A percentile compares a stretch with the other conserved stretches of the same genome.
Evolutionary conservation across 116 monocot genomes (phyloP).

Genomic region (Posidonia oceanica): DNA sequence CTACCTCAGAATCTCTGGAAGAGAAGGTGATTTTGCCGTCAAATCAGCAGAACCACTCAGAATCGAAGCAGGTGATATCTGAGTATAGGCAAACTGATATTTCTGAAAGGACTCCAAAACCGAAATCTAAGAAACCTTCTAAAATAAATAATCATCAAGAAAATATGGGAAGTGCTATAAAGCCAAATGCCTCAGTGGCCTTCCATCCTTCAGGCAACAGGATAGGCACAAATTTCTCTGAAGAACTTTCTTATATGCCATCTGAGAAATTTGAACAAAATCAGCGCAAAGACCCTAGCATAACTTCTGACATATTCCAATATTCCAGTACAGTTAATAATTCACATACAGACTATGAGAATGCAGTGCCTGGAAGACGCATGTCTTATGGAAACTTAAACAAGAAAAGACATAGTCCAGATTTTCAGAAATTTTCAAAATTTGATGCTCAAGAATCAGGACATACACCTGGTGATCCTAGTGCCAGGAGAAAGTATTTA

Average conservation of each 20-base stretch:
- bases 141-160: constrained; percentile 19
- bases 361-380: constrained; percentile 14
- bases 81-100: constrained; percentile 12
- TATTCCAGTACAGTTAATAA: constrained; percentile 13
- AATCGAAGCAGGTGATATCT: constrained; percentile 4
- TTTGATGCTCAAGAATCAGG: constrained; percentile 22
- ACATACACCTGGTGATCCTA: constrained; percentile 12
- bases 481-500: constrained; percentile 18
- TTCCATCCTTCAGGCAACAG: constrained; percentile 19
- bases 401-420: constrained; percentile 21
- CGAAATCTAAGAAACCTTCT: constrained; percentile 30
- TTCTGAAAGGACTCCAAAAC: constrained; percentile 25
- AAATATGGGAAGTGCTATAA: constrained; percentile 34
- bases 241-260: constrained; percentile 9
- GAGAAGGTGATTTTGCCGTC: constrained; percentile 10
- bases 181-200: constrained; percentile 22
- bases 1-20: constrained; percentile 12
- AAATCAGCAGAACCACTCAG: constrained; percentile 13
- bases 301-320: constrained; percentile 10
- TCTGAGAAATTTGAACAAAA: constrained; percentile 26
- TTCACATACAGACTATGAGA: constrained; percentile 10
- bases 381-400: constrained; percentile 12
- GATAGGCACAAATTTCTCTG: constrained; percentile 12
- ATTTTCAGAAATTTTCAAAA: constrained; percentile 11
- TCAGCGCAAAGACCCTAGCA: constrained; percentile 9